Evolutionary conservation across 129 eudicot genomes (phyloP).

Genomic region (Helianthus annuus): DNA sequence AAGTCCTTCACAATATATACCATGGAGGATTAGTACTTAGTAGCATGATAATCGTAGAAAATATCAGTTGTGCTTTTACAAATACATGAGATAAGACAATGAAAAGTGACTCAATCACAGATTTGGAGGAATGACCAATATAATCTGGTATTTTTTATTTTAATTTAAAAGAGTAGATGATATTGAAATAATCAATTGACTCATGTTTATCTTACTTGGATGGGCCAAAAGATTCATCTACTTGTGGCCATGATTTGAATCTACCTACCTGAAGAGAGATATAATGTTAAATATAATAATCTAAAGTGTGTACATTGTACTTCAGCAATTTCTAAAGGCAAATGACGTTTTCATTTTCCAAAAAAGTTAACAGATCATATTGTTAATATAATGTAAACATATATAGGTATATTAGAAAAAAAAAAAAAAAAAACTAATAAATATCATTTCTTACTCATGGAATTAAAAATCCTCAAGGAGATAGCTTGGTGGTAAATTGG

Average conservation of each 20-base stretch:
- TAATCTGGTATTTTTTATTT: neutral
- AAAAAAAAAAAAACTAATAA: no score
- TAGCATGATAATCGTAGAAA: constrained; percentile 3
- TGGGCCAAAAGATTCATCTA: constrained; percentile 88
- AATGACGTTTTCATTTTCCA: no score
- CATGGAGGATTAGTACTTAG: constrained; percentile 11
- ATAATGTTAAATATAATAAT: neutral
- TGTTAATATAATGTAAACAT: no score
- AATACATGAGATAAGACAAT: constrained; percentile 5
- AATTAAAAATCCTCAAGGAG: no score
- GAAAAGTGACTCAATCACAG: constrained; percentile 10
- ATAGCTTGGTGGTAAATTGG: no score
- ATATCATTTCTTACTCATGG: no score
- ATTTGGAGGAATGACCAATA: neutral
- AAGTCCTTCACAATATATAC: constrained; percentile 62
- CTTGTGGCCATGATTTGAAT: constrained; percentile 87
- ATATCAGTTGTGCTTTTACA: neutral
- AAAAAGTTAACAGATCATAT: neutral
- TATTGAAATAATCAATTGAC: constrained; percentile 3
- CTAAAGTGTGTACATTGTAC: neutral
- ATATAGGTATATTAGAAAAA: no score
- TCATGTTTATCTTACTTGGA: constrained; percentile 58
- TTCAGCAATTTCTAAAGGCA: no score
- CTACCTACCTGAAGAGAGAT: constrained; percentile 58
- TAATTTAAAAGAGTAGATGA: neutral